These are phyloP conservation scores for Phoenix dactylifera DNA, from an alignment of 176 grass and related monocot genomes.

Conservation along the genomic window DNA sequence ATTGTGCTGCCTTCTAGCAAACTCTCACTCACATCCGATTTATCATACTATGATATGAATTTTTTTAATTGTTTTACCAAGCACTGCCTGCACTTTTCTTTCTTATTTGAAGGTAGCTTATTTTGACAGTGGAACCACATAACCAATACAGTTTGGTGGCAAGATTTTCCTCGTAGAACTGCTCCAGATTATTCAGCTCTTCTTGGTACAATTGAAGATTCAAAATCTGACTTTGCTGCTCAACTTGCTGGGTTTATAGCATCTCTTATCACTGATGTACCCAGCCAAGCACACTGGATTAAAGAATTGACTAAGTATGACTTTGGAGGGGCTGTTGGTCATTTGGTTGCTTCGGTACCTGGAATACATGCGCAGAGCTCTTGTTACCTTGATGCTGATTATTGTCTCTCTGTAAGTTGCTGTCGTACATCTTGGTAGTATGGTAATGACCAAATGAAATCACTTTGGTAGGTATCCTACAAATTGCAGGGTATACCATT, in stretches of 20 bases:
- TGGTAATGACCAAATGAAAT: no score
- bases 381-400: conserved; percentile 39
- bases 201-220: conserved; percentile 31
- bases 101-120: conserved; percentile 15
- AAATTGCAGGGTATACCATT: no score
- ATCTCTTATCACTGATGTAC: conserved; percentile 59
- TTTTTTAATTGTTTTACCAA: neutral
- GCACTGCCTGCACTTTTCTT: neutral
- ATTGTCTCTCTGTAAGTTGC: conserved; percentile 58
- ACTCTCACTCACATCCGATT: no score
- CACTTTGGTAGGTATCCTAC: no score
- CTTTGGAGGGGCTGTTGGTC: conserved; percentile 52
- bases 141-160: conserved; percentile 86
- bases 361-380: conserved; percentile 49
- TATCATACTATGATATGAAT: neutral
- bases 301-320: conserved; percentile 66
- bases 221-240: conserved; percentile 72
- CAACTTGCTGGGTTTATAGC: conserved; percentile 59
- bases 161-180: conserved; percentile 55
- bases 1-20: no score
- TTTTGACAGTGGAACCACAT: conserved; percentile 68
- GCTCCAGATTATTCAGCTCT: conserved; percentile 54
- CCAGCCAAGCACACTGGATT: conserved; percentile 71
- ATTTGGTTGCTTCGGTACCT: conserved; percentile 69
- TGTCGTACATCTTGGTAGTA: neutral